phyloP scores from a whole-genome alignment of 768 basidiomycete genomes.

The Pleurotus tuber-regium region DNA sequence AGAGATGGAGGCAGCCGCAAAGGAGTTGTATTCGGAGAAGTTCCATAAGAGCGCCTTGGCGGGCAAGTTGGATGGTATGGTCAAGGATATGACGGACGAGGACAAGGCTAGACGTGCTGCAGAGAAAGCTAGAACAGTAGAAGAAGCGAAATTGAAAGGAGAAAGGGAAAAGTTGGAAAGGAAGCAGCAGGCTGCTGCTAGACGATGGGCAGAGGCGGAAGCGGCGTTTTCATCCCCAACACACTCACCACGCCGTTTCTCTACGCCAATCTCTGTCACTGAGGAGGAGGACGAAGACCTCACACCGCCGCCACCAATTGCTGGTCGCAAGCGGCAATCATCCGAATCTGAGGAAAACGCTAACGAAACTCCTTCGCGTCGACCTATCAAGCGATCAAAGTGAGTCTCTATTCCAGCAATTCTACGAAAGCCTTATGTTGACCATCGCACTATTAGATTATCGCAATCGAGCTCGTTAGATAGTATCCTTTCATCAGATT shows the following conservation, averaged over 20 bases:
- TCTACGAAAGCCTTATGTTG: no score
- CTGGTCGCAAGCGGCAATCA: neutral
- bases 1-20: conserved; percentile 23
- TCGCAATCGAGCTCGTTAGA: no score
- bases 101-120: conserved; percentile 15
- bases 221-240: neutral
- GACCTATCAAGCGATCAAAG: conserved; percentile 17
- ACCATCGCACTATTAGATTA: no score
- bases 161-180: neutral
- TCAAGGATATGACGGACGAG: conserved; percentile 26
- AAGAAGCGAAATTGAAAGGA: conserved; percentile 1
- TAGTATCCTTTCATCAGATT: no score
- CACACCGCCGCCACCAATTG: neutral
- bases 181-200: neutral
- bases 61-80: conserved; percentile 23
- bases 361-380: neutral
- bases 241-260: neutral
- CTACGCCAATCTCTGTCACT: neutral
- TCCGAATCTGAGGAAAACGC: neutral
- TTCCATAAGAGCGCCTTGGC: conserved; percentile 26
- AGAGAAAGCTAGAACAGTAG: conserved; percentile 10
- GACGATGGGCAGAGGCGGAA: neutral
- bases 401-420: conserved; percentile 6
- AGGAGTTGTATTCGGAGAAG: conserved; percentile 26
- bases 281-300: neutral